Base-by-base conservation (phyloP, 305 asterid species). In the Lippia alba region DNA sequence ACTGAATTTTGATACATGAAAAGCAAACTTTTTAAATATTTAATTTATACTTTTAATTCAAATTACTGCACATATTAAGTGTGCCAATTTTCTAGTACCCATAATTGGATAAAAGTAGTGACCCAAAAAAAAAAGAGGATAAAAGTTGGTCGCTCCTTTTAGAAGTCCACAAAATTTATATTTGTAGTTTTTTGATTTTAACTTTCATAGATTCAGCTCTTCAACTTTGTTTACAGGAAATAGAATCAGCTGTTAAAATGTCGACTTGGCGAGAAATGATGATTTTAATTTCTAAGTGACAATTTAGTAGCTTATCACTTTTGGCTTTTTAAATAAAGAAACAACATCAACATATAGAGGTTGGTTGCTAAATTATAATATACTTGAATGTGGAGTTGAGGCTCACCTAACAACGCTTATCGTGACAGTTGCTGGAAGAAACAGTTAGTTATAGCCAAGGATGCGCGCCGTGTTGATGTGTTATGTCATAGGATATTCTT, bases 371-470 rank as follows among this genome's bases (percentile, higher is more conserved):
- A 9, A 14, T 36, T 73, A 24, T 56, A 45, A 56, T 30, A 66
- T 63, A 8, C 55, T 54, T 54, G 17, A 32, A 15, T 46, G 71
- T 55, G 20, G 0, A 34, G 40, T 14, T 30, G 67, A 16, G 70
- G 59, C 40, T 65, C 49, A 55, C 55, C 3, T 74, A 24, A 66
- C 45, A 19, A 70, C 2, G 12, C 68, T 16, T 69, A 61, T 63
- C 78, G 63, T 81, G 64, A 24, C 86, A 93, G 98, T 69, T 89
- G 78, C 74, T 93, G 94, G 98, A 89, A 86, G 86, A 91, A 91
- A 82, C 98, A 91, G 84, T 77, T 93, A 69, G 74, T 58, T 73
- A 81, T 86, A 53, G 98, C 97, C n/a, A 93, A 86, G 85, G 98
- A 89, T 74, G 97, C 96, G 48, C 96, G 96, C 16, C 87, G 96